Conservation (phyloP, 169 alveolate genomes). For the Plasmodium sp. region DNA sequence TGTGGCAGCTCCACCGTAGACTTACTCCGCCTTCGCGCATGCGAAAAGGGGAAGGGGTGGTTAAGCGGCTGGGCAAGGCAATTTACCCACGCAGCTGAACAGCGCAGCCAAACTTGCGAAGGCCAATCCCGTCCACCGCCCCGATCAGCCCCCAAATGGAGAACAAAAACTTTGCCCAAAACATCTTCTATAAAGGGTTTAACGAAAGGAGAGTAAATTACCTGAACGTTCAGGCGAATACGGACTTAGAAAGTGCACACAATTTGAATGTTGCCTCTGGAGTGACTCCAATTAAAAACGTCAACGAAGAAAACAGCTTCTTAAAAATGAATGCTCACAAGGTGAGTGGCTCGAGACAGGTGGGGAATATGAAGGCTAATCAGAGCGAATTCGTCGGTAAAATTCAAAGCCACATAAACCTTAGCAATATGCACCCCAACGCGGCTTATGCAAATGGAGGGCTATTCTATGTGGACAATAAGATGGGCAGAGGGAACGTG, state of each 20-base stretch:
- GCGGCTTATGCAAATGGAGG: background rate
- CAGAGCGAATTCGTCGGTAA: conserved; percentile 13
- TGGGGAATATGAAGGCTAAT: conserved; percentile 1
- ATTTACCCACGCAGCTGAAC: background rate
- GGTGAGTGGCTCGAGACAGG: conserved; percentile 5
- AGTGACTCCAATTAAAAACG: conserved; percentile 22
- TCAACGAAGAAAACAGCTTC: background rate
- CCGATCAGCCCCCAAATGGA: conserved; percentile 20
- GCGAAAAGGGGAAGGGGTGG: background rate
- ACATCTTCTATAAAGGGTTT: conserved; percentile 47
- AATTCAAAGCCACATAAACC: background rate
- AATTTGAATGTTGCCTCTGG: background rate
- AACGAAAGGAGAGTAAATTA: conserved; percentile 46
- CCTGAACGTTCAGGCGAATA: conserved; percentile 5
- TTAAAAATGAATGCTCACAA: conserved; percentile 14
- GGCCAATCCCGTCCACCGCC: background rate
- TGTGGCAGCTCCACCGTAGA: background rate
- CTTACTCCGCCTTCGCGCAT: background rate
- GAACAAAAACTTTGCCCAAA: conserved; percentile 32
- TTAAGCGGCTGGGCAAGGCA: background rate
- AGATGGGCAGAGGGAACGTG: background rate
- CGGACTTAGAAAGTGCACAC: background rate
- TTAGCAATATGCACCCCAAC: background rate
- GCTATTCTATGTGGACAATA: conserved; percentile 6
- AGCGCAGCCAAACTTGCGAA: background rate